phyloP scores from a whole-genome alignment of 2,329 filamentous ascomycete species.

The Aspergillus awamori region DNA sequence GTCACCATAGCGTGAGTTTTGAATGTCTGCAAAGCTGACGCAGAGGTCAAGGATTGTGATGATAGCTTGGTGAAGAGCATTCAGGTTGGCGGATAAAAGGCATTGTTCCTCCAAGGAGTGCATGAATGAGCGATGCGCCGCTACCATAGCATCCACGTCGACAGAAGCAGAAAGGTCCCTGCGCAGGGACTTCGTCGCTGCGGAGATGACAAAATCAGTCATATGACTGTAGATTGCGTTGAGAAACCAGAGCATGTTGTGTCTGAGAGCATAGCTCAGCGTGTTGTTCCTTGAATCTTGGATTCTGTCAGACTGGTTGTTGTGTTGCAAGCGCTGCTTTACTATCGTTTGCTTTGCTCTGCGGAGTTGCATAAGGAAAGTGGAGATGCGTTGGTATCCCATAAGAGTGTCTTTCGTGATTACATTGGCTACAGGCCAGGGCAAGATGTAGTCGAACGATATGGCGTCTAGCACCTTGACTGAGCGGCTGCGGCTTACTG shows the following conservation, averaged over 20 bases:
- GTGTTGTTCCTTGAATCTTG: slow-evolving; percentile 40
- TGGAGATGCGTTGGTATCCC: slow-evolving; percentile 73
- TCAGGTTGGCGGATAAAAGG: slow-evolving; percentile 68
- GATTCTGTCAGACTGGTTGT: slow-evolving; percentile 43
- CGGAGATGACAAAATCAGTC: slow-evolving; percentile 69
- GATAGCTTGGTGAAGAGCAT: slow-evolving; percentile 71
- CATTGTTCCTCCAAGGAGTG: slow-evolving; percentile 67
- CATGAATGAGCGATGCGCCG: slow-evolving; percentile 66
- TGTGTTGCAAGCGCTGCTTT: slow-evolving; percentile 46
- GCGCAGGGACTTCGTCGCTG: slow-evolving; percentile 61
- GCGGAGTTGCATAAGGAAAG: slow-evolving; percentile 75
- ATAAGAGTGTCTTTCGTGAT: slow-evolving; percentile 66
- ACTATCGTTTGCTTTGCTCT: slow-evolving; percentile 70
- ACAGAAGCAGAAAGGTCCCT: slow-evolving; percentile 60
- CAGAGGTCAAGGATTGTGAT: slow-evolving; percentile 76
- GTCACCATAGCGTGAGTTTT: slow-evolving; percentile 46
- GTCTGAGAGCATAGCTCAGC: slow-evolving; percentile 57
- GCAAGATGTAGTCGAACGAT: slow-evolving; percentile 68
- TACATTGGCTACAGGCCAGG: slow-evolving; percentile 70
- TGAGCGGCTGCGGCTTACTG: slow-evolving; percentile 57
- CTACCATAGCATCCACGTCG: slow-evolving; percentile 81
- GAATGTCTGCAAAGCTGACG: slow-evolving; percentile 67
- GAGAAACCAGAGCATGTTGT: slow-evolving; percentile 75
- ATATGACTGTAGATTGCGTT: slow-evolving; percentile 76
- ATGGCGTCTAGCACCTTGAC: slow-evolving; percentile 66